These are phyloP conservation scores for peach (Prunus persica) DNA, from an alignment of 306 rosid species.

Conservation along the genomic window Prunus_persica_NCBIv2 NC_034015.1:19030501-19031000, in stretches of 20 bases:
- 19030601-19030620: slow-evolving; percentile 47
- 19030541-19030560: not conserved
- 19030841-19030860: slow-evolving; percentile 30
- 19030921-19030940: not conserved
- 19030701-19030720: slow-evolving; percentile 9
- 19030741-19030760: slow-evolving; percentile 36
- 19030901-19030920: not conserved
- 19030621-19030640: slow-evolving; percentile 60
- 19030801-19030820: slow-evolving; percentile 96
- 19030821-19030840: slow-evolving; percentile 97
- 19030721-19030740: slow-evolving; percentile 4
- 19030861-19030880: not conserved
- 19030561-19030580: slow-evolving; percentile 5
- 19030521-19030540: not conserved
- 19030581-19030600: slow-evolving; percentile 8
- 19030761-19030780: slow-evolving; percentile 79
- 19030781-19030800: slow-evolving; percentile 92
- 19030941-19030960: slow-evolving; percentile 89
- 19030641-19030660: slow-evolving; percentile 71
- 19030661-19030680: slow-evolving; percentile 76
- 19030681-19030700: slow-evolving; percentile 40
- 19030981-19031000: slow-evolving; percentile 95
- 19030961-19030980: slow-evolving; percentile 92
- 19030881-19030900: not conserved
- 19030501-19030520: not conserved